These are phyloP conservation scores for Aethionema arabicum DNA, from an alignment of 345 rosid genomes.

Conservation along the genomic window DNA sequence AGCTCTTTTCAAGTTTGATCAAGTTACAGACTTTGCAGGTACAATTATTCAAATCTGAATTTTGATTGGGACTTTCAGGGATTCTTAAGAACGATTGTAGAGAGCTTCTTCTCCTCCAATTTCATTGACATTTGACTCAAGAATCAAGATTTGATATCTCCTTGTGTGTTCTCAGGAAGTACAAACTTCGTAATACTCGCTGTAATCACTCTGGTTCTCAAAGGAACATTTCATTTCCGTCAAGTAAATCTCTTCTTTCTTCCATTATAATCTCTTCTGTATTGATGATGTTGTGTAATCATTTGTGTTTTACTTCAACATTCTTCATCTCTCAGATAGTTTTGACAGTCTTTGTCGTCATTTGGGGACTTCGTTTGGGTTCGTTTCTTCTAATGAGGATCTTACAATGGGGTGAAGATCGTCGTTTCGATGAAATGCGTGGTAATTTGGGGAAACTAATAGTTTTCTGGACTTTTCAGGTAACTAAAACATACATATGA, in stretches of 20 bases:
- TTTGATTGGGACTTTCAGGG: too few species aligned
- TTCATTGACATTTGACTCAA: slow-evolving; percentile 15
- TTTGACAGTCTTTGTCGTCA: slow-evolving; percentile 60
- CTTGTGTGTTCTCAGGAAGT: slow-evolving; percentile 58
- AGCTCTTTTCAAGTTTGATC: slow-evolving; percentile 78
- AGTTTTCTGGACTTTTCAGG: slow-evolving; percentile 87
- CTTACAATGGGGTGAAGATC: slow-evolving; percentile 92
- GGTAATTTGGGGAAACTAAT: slow-evolving; percentile 64
- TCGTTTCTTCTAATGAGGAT: slow-evolving; percentile 80
- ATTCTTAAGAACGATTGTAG: background rate
- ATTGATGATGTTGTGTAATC: slow-evolving; percentile 5
- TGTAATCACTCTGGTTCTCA: slow-evolving; percentile 65
- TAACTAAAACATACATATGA: slow-evolving; percentile 25
- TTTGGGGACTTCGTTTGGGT: slow-evolving; percentile 90
- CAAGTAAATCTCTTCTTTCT: slow-evolving; percentile 49
- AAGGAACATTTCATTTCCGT: slow-evolving; percentile 85
- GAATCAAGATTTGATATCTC: background rate
- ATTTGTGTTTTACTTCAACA: slow-evolving; percentile 4
- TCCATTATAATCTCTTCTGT: background rate
- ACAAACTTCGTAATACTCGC: slow-evolving; percentile 80
- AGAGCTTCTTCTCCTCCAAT: slow-evolving; percentile 5
- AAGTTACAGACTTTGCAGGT: slow-evolving; percentile 97
- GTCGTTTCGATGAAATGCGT: slow-evolving; percentile 87
- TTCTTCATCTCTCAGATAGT: slow-evolving; percentile 53
- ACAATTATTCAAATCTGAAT: background rate